phyloP scores from a whole-genome alignment of 2,329 filamentous ascomycete genomes.

The Botrytis galanthina region DNA sequence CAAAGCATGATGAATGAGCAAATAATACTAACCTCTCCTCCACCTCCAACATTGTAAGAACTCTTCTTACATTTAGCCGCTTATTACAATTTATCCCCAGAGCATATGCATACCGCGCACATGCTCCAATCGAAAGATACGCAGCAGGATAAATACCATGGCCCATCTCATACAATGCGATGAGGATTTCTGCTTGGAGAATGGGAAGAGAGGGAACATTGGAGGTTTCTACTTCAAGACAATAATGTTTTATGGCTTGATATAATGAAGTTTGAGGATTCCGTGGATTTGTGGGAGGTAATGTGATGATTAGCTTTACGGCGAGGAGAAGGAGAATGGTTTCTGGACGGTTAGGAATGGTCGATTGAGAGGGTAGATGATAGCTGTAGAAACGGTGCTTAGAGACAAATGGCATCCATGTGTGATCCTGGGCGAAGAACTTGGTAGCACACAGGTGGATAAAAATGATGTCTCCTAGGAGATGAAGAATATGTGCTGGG shows the following conservation, averaged over 20 bases:
- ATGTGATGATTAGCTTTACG: not conserved
- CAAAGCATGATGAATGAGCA: not conserved
- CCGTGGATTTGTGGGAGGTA: not conserved
- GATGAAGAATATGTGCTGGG: not conserved
- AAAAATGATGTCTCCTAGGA: not conserved
- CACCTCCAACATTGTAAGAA: not conserved
- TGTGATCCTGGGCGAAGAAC: not conserved
- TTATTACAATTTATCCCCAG: not conserved
- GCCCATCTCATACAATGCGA: not conserved
- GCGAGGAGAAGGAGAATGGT: not conserved
- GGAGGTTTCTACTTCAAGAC: not conserved
- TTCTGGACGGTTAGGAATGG: not conserved
- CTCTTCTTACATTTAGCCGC: not conserved
- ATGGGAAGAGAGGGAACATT: not conserved
- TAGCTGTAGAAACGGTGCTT: not conserved
- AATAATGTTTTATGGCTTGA: not conserved
- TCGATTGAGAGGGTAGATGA: not conserved
- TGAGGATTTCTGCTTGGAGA: not conserved
- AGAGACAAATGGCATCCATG: not conserved
- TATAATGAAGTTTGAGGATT: not conserved
- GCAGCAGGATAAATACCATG: not conserved
- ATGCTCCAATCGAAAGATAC: not conserved
- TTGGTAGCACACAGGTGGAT: not conserved
- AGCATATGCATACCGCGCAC: not conserved
- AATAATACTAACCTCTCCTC: not conserved